Evolutionary conservation across 140 eudicot genomes (phyloP).

Genomic region (Senecio squalidus): DNA sequence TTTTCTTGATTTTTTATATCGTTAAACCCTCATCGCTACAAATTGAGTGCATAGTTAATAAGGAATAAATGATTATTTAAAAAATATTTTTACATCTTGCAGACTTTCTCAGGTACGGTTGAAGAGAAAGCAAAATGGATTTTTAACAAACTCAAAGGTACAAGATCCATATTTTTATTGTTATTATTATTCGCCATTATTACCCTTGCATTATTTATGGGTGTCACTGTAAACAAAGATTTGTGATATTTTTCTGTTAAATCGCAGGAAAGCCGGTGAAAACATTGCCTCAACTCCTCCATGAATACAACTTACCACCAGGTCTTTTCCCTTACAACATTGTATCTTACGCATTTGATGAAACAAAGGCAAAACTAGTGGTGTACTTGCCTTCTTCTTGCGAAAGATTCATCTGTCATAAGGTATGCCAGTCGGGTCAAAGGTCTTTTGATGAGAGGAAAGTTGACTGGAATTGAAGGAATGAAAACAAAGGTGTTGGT

Average conservation of each 20-base stretch:
- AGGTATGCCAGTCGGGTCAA: constrained; percentile 53
- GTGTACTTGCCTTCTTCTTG: constrained; percentile 54
- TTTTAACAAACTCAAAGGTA: constrained; percentile 60
- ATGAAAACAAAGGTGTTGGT: constrained; percentile 64
- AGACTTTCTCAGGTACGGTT: constrained; percentile 47
- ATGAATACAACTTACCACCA: constrained; percentile 49
- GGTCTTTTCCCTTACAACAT: constrained; percentile 61
- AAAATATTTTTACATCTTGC: constrained; percentile 1
- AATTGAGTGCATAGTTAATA: not conserved
- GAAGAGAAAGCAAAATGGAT: constrained; percentile 70
- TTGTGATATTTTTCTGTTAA: not conserved
- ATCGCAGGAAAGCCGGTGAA: constrained; percentile 45
- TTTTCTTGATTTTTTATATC: no score
- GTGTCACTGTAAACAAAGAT: no score
- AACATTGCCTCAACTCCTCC: constrained; percentile 48
- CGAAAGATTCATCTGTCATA: constrained; percentile 52
- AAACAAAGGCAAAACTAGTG: constrained; percentile 41
- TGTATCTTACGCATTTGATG: constrained; percentile 52
- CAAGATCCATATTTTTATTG: not conserved
- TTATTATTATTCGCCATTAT: not conserved
- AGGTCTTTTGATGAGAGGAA: constrained; percentile 44
- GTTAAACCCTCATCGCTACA: not conserved
- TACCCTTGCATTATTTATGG: no score
- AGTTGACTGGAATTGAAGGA: constrained; percentile 45
- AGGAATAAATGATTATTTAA: no score